Evolutionary conservation across 768 basidiomycete genomes (phyloP).

Genomic region (Cyathus striatus): DNA sequence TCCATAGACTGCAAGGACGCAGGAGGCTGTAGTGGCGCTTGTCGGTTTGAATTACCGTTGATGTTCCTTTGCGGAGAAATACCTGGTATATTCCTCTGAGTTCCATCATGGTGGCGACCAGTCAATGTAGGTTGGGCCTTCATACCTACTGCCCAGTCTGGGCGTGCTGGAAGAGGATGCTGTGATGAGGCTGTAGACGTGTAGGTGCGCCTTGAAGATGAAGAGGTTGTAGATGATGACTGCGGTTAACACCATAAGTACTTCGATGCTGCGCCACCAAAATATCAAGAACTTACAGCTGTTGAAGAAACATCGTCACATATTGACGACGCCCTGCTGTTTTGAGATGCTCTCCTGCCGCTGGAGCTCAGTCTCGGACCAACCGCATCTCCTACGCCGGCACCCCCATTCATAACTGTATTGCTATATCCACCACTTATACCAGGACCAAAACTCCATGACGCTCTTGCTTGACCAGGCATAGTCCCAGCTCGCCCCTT

Average conservation of each 20-base stretch:
- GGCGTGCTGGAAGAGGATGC: constrained; percentile 75
- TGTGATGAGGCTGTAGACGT: constrained; percentile 70
- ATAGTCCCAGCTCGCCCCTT: constrained; percentile 20
- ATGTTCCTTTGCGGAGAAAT: constrained; percentile 31
- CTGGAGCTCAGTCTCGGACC: constrained; percentile 63
- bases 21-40: no score
- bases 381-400: constrained; percentile 39
- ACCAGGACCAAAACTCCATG: constrained; percentile 74
- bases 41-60: no score
- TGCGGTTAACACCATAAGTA: no score
- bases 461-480: constrained; percentile 37
- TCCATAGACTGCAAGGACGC: constrained; percentile 51
- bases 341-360: constrained; percentile 43
- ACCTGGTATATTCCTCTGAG: constrained; percentile 35
- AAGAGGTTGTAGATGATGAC: constrained; percentile 78
- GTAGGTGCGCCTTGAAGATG: constrained; percentile 73
- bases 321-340: constrained; percentile 49
- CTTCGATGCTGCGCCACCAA: no score
- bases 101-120: constrained; percentile 47
- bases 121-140: constrained; percentile 72
- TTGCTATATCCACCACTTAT: constrained; percentile 39
- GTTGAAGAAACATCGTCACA: constrained; percentile 76
- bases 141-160: constrained; percentile 87
- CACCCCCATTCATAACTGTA: constrained; percentile 12
- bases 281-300: no score